phyloP scores from a whole-genome alignment of 2,329 filamentous ascomycete genomes.

The Penicillium concentricum region DNA sequence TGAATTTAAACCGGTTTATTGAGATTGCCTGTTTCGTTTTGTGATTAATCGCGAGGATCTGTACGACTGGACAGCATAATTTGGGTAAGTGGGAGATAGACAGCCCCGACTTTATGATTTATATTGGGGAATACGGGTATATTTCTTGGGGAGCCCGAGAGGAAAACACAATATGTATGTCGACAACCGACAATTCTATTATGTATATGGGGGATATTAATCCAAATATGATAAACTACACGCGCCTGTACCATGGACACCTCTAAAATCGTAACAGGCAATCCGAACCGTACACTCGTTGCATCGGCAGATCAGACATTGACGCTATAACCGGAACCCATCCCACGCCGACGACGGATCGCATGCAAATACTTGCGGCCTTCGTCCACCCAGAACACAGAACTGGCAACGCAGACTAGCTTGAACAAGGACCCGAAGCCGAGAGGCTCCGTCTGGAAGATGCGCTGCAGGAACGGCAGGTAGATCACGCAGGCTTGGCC shows the following conservation, averaged over 20 bases:
- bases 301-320: slow-evolving; percentile 35
- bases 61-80: too few relatives aligned
- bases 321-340: slow-evolving; percentile 42
- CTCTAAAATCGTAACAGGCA: slow-evolving; percentile 7
- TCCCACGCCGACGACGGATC: slow-evolving; percentile 31
- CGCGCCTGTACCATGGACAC: slow-evolving; percentile 1
- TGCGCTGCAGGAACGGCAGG: slow-evolving; percentile 84
- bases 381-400: slow-evolving; percentile 95
- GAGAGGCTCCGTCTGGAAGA: slow-evolving; percentile 94
- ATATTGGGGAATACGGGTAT: too few relatives aligned
- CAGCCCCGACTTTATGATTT: too few relatives aligned
- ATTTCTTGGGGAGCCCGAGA: too few relatives aligned
- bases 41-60: too few relatives aligned
- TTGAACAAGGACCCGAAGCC: slow-evolving; percentile 69
- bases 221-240: slow-evolving; percentile 11
- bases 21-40: too few relatives aligned
- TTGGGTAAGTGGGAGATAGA: too few relatives aligned
- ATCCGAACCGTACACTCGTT: background rate
- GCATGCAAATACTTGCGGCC: slow-evolving; percentile 66
- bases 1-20: too few relatives aligned
- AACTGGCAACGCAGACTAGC: slow-evolving; percentile 74
- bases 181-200: slow-evolving; percentile 3
- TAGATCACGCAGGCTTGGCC: slow-evolving; percentile 93
- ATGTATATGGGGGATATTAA: slow-evolving; percentile 10
- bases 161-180: background rate